Conservation (phyloP, 306 rosid genomes). For the Cucurbita pepo region DNA sequence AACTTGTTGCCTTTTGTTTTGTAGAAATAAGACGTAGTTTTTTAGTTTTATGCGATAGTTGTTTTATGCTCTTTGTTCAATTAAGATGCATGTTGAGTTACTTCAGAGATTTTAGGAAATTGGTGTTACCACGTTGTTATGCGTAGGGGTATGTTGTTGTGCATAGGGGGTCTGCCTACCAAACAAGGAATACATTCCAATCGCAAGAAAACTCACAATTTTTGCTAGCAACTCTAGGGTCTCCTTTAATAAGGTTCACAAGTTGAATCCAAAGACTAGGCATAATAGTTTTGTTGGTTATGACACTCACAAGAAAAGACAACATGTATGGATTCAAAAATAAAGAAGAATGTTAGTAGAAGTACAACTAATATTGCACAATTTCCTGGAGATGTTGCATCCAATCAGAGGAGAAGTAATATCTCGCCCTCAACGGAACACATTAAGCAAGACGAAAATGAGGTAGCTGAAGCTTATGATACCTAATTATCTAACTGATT, state of each 20-base stretch:
- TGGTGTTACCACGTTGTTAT: neutral
- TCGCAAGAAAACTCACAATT: too few relatives aligned
- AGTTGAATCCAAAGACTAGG: neutral
- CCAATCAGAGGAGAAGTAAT: too few relatives aligned
- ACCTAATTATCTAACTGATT: too few relatives aligned
- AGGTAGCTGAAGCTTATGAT: too few relatives aligned
- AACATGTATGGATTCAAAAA: too few relatives aligned
- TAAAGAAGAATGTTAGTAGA: too few relatives aligned
- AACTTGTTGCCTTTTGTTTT: neutral
- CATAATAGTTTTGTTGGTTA: neutral
- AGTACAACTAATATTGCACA: too few relatives aligned
- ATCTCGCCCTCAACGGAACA: too few relatives aligned
- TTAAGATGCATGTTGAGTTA: neutral
- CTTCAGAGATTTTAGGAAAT: neutral
- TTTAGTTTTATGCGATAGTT: neutral
- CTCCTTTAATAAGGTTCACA: neutral
- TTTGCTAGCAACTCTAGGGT: neutral
- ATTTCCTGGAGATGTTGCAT: too few relatives aligned
- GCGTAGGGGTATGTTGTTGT: neutral
- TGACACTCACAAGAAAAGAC: neutral
- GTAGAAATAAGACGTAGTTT: neutral
- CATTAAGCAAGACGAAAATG: too few relatives aligned
- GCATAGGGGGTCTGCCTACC: neutral
- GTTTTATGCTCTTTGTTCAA: neutral
- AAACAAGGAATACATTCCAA: neutral